Evolutionary conservation across 306 rosid genomes (phyloP), one percentile per base, ranked within the genome.

Genomic region (Malus fusca): DNA sequence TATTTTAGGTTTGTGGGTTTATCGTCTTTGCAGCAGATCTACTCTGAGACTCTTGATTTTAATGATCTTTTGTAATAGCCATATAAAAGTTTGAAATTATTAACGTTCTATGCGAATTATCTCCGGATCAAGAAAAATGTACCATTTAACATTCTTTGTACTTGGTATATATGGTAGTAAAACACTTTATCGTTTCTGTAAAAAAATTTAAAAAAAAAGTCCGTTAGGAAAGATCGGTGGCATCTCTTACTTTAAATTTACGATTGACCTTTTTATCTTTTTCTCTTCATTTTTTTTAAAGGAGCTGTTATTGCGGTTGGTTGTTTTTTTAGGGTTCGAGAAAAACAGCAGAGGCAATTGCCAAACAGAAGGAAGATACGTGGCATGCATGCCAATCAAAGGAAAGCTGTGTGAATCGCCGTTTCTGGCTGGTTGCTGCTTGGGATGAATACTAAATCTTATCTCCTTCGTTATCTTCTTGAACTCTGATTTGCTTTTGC

Each of bases 361-460:
- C 46, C 6, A 51, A 19, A 3, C 18, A 9, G 62, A 44, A 17
- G 31, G 22, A 37, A 68, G 75, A 82, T 73, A 13, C 82, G 81
- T 77, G 85, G 68, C 77, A 63, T 21, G 33, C 70, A 72, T 59
- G 59, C 71, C 25, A 73, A 82, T 40, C 60, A 68, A 68, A 65
- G 44, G 17, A 18, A 37, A 11, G 46, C 46, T 3, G 22, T 22
- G 25, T 52, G 67, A 21, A 25, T 6, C 14, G 19, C 7, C 19
- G 2, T 15, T 46, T 46, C 53, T 4, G 53, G 53, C 53, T 46
- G 52, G 18, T 46, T 46, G 52, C 52, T 15, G 18, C 6, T 33
- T 5, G 40, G 8, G 19, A 46, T 4, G 15, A 46, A 14, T 46
- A 46, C 8, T 35, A 35, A 35, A 17, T 65, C 68, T 73, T 25